phyloP scores from a whole-genome alignment of 495 filamentous ascomycete species.

The Paragyromitra xinjiangensis region DNA sequence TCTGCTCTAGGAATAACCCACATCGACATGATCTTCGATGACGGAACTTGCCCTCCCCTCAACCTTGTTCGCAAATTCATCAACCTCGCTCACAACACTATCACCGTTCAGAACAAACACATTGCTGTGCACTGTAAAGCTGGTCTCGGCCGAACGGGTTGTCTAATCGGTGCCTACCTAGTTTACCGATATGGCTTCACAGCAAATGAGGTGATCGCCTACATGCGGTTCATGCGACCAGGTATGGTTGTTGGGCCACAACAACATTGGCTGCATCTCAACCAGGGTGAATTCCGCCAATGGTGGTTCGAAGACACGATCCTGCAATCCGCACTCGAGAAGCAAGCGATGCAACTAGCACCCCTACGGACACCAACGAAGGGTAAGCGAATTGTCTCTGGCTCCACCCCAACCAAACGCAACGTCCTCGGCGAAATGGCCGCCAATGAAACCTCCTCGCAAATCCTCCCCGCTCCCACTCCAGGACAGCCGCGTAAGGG shows the following conservation, averaged over 20 bases:
- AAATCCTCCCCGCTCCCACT: constrained; percentile 90
- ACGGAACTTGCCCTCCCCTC: constrained; percentile 92
- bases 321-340: constrained; percentile 63
- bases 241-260: constrained; percentile 99
- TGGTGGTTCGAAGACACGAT: constrained; percentile 97
- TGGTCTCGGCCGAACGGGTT: constrained; percentile 93
- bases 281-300: constrained; percentile 93
- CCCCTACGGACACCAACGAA: constrained; percentile 82
- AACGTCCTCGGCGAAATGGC: constrained; percentile 87
- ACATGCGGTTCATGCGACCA: constrained; percentile 99
- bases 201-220: constrained; percentile 96
- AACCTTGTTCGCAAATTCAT: constrained; percentile 90
- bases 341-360: constrained; percentile 63
- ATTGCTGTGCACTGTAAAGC: constrained; percentile 99
- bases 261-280: constrained; percentile 98
- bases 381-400: constrained; percentile 68
- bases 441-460: constrained; percentile 72
- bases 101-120: constrained; percentile 81
- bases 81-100: constrained; percentile 91
- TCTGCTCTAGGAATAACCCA: constrained; percentile 93
- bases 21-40: constrained; percentile 99
- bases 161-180: constrained; percentile 94
- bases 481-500: constrained; percentile 95
- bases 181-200: constrained; percentile 99
- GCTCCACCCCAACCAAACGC: constrained; percentile 82